Base-by-base conservation (phyloP, 2,329 filamentous ascomycete genomes). In the Colletotrichum phormii region DNA sequence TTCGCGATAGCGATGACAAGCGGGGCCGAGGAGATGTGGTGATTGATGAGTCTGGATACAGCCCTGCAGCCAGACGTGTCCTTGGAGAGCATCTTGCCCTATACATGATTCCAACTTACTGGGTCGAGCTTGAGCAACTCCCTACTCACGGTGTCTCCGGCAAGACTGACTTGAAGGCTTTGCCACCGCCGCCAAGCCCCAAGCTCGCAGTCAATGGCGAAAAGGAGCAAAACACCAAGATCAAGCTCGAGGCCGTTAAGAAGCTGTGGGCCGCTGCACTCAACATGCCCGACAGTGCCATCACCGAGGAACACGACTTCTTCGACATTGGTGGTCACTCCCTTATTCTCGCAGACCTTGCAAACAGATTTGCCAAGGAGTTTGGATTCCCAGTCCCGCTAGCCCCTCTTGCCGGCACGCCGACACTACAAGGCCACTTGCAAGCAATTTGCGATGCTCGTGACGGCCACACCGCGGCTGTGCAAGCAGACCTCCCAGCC, bases 271-370 rank as follows among this genome's bases (percentile, higher is more conserved):
- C 93, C 2, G 86, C 89, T 2, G 89, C 91, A 31, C 86, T 96
- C 15, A 91, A 92, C 74, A 88, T 92, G n/a, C 88, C 92, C 0
- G 83, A 86, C 11, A 87, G 82, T 53, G 85, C 88, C 24, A 89
- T 95, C 29, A 93, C 92, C 78, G 88, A 85, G 1, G 91, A 94
- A 74, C 91, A 94, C 79, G 92, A 91, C 80, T 96, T 96, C 81
- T 96, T 95, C 79, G 94, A 95, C 73, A 84, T 96, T 1, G 94
- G 94, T 46, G 94, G 94, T 0, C 94, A 96, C 81, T 95, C 93
- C 0, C 83, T 96, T 65, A 90, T 91, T 2, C 88, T 96, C n/a
- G 94, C 94, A 0, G 92, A 95, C 73, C 86, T 96, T 31, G 90
- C 93, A n/a, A 91, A 90, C 31, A 89, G 90, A 42, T 80, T 95